Evolutionary conservation across 2,329 filamentous ascomycete species (phyloP), one percentile per base, ranked within the genome.

Genomic region (Claviceps humidiphila): DNA sequence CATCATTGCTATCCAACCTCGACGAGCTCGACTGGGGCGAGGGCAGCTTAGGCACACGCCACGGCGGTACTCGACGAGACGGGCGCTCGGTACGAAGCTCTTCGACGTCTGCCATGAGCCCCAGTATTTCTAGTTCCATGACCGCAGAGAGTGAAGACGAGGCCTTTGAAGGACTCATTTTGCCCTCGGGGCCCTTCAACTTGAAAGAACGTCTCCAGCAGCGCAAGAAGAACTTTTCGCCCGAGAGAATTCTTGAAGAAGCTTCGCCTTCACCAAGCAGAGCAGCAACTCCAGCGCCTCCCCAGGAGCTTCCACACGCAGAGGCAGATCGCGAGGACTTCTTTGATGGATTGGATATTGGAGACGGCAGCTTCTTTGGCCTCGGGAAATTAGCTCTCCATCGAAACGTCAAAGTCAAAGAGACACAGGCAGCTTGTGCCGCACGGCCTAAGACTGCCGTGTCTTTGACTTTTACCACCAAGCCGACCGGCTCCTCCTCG

Each of bases 21-120:
- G 88, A 95, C 50, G 90, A 95, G 56, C 82, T 95, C 59, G 90
- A 96, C 63, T 95, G 91, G 86, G 88, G 86, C 50, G 93, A 97
- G 68, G 90, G 89, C 52, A 96, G 90, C 65, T 75, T 96, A 54
- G 89, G 91, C 41, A 95, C 91, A 45, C 81, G 91, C 53, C 91
- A 90, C 68, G 90, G 87, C 41, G 91, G 91, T 45, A 95, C 89
- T 14, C 79, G 82, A 58, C 82, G 88, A 60, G 88, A 91, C 61
- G 78, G 76, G n/a, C 81, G 81, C 42, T 90, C 88, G 48, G 82
- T 83, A 61, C 82, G 88, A 61, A 93, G 88, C 71, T 95, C 89
- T 1, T 91, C 89, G 17, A 82, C 85, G 39, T 95, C 90, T 41
- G 87, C 88, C 30, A 78, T 96, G 66, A 97, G 91, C 63, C 91